Percentiles rank a stretch among this genome's conserved stretches.
phyloP scores from a whole-genome alignment of 2,329 filamentous ascomycete genomes.

The Hymenoscyphus linearis region DNA sequence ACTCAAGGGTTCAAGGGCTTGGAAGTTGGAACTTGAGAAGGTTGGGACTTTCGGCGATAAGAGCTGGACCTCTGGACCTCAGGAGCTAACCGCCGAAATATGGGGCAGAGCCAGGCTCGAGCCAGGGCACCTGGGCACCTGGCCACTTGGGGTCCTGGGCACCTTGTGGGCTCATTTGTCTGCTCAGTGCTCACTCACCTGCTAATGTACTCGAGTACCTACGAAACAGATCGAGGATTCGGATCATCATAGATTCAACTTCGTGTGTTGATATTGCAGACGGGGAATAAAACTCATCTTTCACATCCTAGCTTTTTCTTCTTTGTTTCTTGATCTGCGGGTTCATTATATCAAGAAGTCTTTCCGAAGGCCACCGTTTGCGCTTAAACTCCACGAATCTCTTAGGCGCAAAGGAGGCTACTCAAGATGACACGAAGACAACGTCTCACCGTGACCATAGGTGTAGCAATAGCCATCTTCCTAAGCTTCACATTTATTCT shows the following conservation, averaged over 20 bases:
- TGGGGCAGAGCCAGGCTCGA: too few relatives aligned
- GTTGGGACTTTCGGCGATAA: neutral
- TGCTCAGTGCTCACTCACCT: too few relatives aligned
- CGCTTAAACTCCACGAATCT: neutral
- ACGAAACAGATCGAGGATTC: neutral
- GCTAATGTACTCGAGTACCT: too few relatives aligned
- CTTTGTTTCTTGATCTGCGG: neutral
- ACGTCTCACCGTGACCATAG: constrained; percentile 47
- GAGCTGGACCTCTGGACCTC: too few relatives aligned
- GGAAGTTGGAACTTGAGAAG: too few relatives aligned
- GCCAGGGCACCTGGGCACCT: too few relatives aligned
- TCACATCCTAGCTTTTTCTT: neutral
- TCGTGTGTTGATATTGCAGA: neutral
- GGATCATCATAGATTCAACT: neutral
- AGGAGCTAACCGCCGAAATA: neutral
- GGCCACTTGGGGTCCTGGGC: too few relatives aligned
- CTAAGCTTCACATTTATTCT: constrained; percentile 56
- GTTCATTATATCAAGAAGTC: neutral
- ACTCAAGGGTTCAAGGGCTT: too few relatives aligned
- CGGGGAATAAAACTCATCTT: neutral
- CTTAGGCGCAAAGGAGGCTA: neutral
- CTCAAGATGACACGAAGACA: constrained; percentile 33
- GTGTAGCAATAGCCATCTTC: constrained; percentile 51
- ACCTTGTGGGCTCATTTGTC: too few relatives aligned
- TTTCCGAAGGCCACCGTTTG: neutral